phyloP scores from a whole-genome alignment of 2,329 filamentous ascomycete species.

The Trichoderma aggressivum region DNA sequence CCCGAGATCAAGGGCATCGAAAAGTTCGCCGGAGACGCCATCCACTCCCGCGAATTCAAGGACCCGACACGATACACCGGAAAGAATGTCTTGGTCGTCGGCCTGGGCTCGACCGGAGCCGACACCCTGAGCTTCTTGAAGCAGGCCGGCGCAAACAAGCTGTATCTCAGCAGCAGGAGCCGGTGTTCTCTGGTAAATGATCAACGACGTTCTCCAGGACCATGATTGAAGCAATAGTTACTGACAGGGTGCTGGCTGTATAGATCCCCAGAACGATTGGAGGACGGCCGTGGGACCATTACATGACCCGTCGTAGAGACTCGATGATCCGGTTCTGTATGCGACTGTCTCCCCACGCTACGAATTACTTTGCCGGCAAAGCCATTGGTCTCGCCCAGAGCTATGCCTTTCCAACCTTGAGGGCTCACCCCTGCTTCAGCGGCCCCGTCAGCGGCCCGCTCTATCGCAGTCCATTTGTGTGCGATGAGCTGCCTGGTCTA shows the following conservation, averaged over 20 bases:
- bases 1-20: slow-evolving; percentile 38
- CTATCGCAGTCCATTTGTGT: slow-evolving; percentile 29
- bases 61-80: slow-evolving; percentile 33
- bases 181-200: slow-evolving; percentile 27
- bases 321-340: background rate
- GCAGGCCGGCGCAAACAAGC: slow-evolving; percentile 33
- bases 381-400: slow-evolving; percentile 12
- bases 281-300: slow-evolving; percentile 11
- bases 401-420: slow-evolving; percentile 4
- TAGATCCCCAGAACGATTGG: slow-evolving; percentile 12
- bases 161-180: slow-evolving; percentile 43
- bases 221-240: too few relatives aligned
- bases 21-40: slow-evolving; percentile 37
- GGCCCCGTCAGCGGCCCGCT: slow-evolving; percentile 13
- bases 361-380: slow-evolving; percentile 10
- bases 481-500: slow-evolving; percentile 29
- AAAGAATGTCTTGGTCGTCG: slow-evolving; percentile 45
- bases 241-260: background rate
- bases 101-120: slow-evolving; percentile 39
- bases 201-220: background rate
- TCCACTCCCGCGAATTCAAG: slow-evolving; percentile 41
- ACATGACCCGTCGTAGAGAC: slow-evolving; percentile 7
- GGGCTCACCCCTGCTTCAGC: slow-evolving; percentile 4
- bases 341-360: background rate
- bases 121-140: slow-evolving; percentile 31